Evolutionary conservation across 306 rosid genomes (phyloP), one percentile per base, ranked within the genome.

Genomic region (Pyrus betulifolia): DNA sequence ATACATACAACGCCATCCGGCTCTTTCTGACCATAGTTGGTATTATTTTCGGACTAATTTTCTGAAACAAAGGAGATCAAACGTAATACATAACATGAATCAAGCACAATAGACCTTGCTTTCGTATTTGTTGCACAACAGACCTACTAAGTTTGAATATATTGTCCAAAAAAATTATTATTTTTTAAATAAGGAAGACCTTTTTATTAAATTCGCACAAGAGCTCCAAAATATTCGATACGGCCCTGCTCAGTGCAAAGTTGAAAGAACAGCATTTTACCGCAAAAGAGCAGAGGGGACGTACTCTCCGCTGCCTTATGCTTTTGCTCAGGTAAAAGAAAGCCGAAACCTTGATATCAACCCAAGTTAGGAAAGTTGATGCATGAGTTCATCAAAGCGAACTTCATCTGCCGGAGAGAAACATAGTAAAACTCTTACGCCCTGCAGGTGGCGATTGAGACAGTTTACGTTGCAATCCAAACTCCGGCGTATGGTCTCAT

Each of bases 361-460:
- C 6, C 27, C 27, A 12, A 12, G 65, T 60, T 12, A 25, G 65
- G 14, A 60, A 25, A 60, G 27, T 23, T 12, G 31, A 12, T 12
- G 51, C 21, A 40, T 1, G 71, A 69, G 35, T 60, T n/a, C 52
- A 71, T 35, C 14, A 68, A 42, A 49, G 3, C 52, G 14, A 81
- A 2, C 19, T 11, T 5, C 3, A 11, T 60, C 27, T 60, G 17
- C 28, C 65, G 25, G 25, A 12, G 4, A 25, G 19, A 23, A 5
- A 25, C 25, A 60, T 3, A 25, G 27, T 60, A 60, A 60, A 23
- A 4, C 11, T 60, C 65, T 5, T 5, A 75, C 51, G 1, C 68
- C 60, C 55, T 84, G 76, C 85, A 88, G 93, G 90, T 81, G 57
- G 87, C 85, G 71, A 74, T 86, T 42, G 93, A 88, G 77, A 76